Evolutionary conservation across 371 early-diverging fungal species (phyloP).

Genomic region (Funneliformis caledonium): DNA sequence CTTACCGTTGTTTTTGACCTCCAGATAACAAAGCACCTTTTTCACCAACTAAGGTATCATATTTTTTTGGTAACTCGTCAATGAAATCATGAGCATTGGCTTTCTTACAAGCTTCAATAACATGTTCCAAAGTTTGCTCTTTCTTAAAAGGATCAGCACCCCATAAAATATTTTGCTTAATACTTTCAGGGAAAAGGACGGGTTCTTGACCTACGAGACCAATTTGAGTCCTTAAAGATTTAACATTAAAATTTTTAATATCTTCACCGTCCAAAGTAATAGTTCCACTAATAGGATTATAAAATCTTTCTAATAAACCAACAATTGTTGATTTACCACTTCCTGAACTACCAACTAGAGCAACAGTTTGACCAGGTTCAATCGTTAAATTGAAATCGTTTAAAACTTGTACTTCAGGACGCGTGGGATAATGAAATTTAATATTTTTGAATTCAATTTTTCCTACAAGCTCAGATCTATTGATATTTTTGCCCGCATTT

Average conservation of each 20-base stretch:
- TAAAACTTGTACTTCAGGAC: conserved; percentile 74
- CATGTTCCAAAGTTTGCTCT: conserved; percentile 45
- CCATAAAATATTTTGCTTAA: conserved; percentile 74
- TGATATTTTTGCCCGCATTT: conserved; percentile 57
- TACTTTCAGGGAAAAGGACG: conserved; percentile 81
- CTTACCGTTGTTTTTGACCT: conserved; percentile 74
- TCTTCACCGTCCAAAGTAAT: conserved; percentile 69
- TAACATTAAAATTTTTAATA: conserved; percentile 69
- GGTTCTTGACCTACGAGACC: conserved; percentile 93
- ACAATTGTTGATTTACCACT: conserved; percentile 90
- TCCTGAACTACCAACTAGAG: conserved; percentile 84
- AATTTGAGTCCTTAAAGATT: conserved; percentile 76
- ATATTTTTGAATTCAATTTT: conserved; percentile 78
- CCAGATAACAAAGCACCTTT: conserved; percentile 84
- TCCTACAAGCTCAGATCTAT: conserved; percentile 54
- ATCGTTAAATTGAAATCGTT: conserved; percentile 66
- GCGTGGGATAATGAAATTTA: conserved; percentile 76
- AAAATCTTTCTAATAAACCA: conserved; percentile 88
- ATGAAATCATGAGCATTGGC: conserved; percentile 73
- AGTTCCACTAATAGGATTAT: conserved; percentile 48
- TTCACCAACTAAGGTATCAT: conserved; percentile 87
- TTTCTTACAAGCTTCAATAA: conserved; percentile 49
- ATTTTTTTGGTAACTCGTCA: conserved; percentile 72
- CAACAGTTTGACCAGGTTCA: conserved; percentile 78
- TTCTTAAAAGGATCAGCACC: conserved; percentile 46